Evolutionary conservation across 2,329 filamentous ascomycete species (phyloP).

Genomic region (Alternaria gansuensis): DNA sequence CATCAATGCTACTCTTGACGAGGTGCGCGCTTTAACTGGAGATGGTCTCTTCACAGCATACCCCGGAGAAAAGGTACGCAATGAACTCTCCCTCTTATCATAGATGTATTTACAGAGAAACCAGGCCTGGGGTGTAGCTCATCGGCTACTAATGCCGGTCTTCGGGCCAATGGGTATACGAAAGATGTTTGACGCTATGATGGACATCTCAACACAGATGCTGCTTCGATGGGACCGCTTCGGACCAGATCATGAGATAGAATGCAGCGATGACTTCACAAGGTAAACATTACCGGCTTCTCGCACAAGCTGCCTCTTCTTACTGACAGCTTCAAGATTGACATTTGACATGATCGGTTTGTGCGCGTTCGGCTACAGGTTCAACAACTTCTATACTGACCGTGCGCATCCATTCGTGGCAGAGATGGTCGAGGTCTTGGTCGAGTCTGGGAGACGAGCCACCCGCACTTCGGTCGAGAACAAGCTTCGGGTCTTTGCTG

Average conservation of each 20-base stretch:
- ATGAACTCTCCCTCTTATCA: neutral
- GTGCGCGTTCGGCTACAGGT: conserved; percentile 19
- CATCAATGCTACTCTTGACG: conserved; percentile 16
- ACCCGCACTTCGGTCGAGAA: conserved; percentile 14
- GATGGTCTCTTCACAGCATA: conserved; percentile 19
- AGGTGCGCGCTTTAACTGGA: conserved; percentile 15
- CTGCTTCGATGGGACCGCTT: conserved; percentile 19
- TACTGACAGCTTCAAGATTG: neutral
- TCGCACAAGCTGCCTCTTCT: neutral
- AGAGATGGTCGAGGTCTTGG: conserved; percentile 18
- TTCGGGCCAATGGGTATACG: conserved; percentile 20
- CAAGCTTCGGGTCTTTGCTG: conserved; percentile 17
- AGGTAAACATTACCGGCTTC: neutral
- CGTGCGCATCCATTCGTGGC: conserved; percentile 15
- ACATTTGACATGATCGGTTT: conserved; percentile 20
- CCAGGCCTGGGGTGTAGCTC: conserved; percentile 15
- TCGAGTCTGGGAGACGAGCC: conserved; percentile 15
- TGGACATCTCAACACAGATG: conserved; percentile 17
- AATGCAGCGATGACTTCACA: conserved; percentile 17
- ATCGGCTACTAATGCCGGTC: conserved; percentile 15
- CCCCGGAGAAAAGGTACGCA: conserved; percentile 12
- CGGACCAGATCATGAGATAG: conserved; percentile 15
- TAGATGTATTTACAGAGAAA: neutral
- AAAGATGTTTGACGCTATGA: conserved; percentile 19
- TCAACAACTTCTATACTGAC: conserved; percentile 20